Base-by-base conservation (phyloP, 2,329 filamentous ascomycete species). In the Aquanectria penicillioides region DNA sequence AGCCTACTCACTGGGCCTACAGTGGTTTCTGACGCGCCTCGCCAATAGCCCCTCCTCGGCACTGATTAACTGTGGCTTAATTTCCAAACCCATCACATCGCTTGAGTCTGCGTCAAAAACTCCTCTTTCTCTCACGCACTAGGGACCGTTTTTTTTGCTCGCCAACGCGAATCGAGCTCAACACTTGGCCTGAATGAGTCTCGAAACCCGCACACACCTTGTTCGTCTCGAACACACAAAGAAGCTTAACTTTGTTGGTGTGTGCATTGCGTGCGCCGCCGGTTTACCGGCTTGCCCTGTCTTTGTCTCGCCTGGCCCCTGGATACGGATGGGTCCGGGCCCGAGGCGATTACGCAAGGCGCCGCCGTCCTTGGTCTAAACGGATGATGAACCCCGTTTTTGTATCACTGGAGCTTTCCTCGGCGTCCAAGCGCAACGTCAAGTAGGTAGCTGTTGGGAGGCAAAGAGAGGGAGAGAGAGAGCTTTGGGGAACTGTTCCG, bases 171-270 rank as follows among this genome's bases (percentile, higher is more conserved):
- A n/a, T n/a, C n/a, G n/a, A n/a, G n/a, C n/a, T n/a, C 40, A 26
- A 13, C 13, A 17, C 17, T 28, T 54, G 23, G 40, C 40, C 12
- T 22, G 17, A 17, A 31, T 15, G 34, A 25, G 17, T 40, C 17
- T 41, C 46, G 53, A 44, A 28, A 50, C 46, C 28, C 50, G 37
- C 46, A 58, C 34, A 52, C 40, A 38, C 58, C 40, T 55, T 62
- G 55, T 62, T 59, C 58, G 51, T 26, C 51, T 54, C 41, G 52
- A 37, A 59, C 18, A 28, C n/a, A 31, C 28, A 57, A 69, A 68
- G 66, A 69, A 69, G 66, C 66, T 69, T 69, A 69, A 69, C 61
- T 64, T 33, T 57, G 64, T 66, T 69, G 66, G 64, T 64, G 58
- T 62, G 51, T 59, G 41, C 49, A 63, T 66, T 65, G 29, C 46